Evolutionary conservation across 2,329 filamentous ascomycete genomes (phyloP), one percentile per base, ranked within the genome.

Genomic region (Lecanicillium sp.): DNA sequence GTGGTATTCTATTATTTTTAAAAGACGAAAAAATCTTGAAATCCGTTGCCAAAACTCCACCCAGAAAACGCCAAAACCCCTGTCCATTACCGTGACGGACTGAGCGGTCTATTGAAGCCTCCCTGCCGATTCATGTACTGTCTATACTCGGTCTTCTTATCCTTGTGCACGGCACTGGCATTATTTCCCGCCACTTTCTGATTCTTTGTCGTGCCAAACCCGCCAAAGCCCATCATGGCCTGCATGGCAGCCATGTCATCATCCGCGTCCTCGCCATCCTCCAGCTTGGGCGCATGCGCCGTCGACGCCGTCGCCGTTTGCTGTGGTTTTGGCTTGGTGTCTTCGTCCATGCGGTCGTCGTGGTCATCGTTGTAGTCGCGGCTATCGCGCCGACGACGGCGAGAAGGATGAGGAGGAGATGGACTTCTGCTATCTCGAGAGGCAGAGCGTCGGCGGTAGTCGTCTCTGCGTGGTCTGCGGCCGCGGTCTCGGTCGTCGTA

Each of bases 111-210:
- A 57, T 90, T 92, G 67, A 92, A 92, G 5, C 85, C 85, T 40
- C 85, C 85, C 37, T 79, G 70, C 41, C 85, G 75, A 55, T 92
- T 92, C 79, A 98, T 98, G 62, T 98, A 98, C 73, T 98, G 92
- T 50, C 92, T 75, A 56, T 95, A 96, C 68, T 94, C 78, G 12
- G 82, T 85, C 76, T 87, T 89, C 78, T 95, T 95, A 65, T 92
- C 87, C 70, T 92, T 95, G 49, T 82, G 71, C 37, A 95, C 79
- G 0, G 71, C 86, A 40, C 85, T 89, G 30, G 82, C 78, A 55
- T 88, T 79, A 56, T 98, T 98, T 2, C 92, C 92, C 0, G 76
- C 73, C 2, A 98, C 80, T 56, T 95, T 94, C 39, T 83, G 87
- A 43, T 85, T 79, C 62, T 96, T 94, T 15, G 92, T 96, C 17